phyloP scores from a whole-genome alignment of 2,329 filamentous ascomycete genomes.

The Huntiella abstrusa region DNA sequence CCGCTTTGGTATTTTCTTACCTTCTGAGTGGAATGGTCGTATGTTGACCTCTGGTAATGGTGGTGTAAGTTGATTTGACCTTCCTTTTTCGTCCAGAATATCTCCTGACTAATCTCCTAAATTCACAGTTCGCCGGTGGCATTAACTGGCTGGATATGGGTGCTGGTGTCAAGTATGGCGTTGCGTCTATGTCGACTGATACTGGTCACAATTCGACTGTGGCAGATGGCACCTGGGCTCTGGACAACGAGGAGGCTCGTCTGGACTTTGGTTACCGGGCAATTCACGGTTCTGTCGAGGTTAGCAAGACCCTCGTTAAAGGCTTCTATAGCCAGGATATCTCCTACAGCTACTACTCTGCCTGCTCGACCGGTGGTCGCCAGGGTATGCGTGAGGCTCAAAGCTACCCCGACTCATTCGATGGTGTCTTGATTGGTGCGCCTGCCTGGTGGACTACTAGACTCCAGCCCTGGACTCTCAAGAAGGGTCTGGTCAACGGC shows the following conservation, averaged over 20 bases:
- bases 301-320: conserved; percentile 27
- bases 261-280: conserved; percentile 23
- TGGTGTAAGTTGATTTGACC: conserved; percentile 11
- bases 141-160: conserved; percentile 18
- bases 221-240: conserved; percentile 20
- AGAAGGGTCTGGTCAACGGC: conserved; percentile 26
- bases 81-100: neutral
- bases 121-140: conserved; percentile 15
- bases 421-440: conserved; percentile 26
- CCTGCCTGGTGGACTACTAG: conserved; percentile 30
- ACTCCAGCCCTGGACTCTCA: conserved; percentile 21
- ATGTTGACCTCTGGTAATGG: conserved; percentile 19
- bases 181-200: conserved; percentile 24
- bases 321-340: conserved; percentile 27
- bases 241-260: conserved; percentile 18
- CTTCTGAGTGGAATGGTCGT: conserved; percentile 17
- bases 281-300: conserved; percentile 28
- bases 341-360: conserved; percentile 23
- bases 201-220: conserved; percentile 23
- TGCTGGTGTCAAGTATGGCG: conserved; percentile 19
- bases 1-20: conserved; percentile 19
- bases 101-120: neutral
- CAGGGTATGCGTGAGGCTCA: conserved; percentile 29
- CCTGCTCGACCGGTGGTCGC: conserved; percentile 32
- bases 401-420: conserved; percentile 28